Percentiles rank a stretch among this genome's conserved stretches.
phyloP scores from a whole-genome alignment of 495 filamentous ascomycete species.

The Penicillium canescens region DNA sequence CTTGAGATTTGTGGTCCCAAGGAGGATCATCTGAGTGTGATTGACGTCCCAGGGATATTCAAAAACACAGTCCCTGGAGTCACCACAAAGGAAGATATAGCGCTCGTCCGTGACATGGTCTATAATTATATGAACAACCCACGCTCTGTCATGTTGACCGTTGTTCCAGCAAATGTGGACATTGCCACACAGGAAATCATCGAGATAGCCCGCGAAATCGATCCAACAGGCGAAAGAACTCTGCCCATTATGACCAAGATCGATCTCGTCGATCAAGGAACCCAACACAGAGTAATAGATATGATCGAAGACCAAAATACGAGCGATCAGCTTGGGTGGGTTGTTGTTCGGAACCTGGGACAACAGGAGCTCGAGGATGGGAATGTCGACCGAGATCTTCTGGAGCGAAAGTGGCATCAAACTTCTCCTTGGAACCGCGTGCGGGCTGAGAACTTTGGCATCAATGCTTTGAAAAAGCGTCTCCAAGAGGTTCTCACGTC shows the following conservation, averaged over 20 bases:
- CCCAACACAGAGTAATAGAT: slow-evolving; percentile 41
- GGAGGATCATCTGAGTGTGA: slow-evolving; percentile 58
- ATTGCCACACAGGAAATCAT: slow-evolving; percentile 63
- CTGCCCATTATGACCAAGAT: slow-evolving; percentile 63
- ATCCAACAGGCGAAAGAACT: slow-evolving; percentile 51
- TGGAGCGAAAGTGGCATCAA: slow-evolving; percentile 23
- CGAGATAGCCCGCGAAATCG: slow-evolving; percentile 47
- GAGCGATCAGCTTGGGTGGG: slow-evolving; percentile 53
- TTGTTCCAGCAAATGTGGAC: slow-evolving; percentile 64
- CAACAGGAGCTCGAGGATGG: slow-evolving; percentile 19
- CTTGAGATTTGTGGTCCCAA: slow-evolving; percentile 59
- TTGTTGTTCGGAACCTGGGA: slow-evolving; percentile 56
- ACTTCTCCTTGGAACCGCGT: slow-evolving; percentile 46
- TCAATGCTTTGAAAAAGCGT: slow-evolving; percentile 44
- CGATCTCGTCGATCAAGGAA: slow-evolving; percentile 53
- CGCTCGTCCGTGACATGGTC: slow-evolving; percentile 55
- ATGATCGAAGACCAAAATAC: slow-evolving; percentile 45
- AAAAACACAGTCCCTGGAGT: slow-evolving; percentile 44
- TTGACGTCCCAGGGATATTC: slow-evolving; percentile 66
- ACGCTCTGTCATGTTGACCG: slow-evolving; percentile 58
- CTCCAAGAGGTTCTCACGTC: slow-evolving; percentile 30
- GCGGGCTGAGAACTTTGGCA: slow-evolving; percentile 47
- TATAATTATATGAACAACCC: slow-evolving; percentile 27
- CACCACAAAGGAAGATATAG: slow-evolving; percentile 51
- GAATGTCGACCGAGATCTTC: slow-evolving; percentile 14